A percentile compares a stretch with the other conserved stretches of the same genome.
Evolutionary conservation across 495 filamentous ascomycete genomes (phyloP).

Genomic region (Trichoderma parareesei): DNA sequence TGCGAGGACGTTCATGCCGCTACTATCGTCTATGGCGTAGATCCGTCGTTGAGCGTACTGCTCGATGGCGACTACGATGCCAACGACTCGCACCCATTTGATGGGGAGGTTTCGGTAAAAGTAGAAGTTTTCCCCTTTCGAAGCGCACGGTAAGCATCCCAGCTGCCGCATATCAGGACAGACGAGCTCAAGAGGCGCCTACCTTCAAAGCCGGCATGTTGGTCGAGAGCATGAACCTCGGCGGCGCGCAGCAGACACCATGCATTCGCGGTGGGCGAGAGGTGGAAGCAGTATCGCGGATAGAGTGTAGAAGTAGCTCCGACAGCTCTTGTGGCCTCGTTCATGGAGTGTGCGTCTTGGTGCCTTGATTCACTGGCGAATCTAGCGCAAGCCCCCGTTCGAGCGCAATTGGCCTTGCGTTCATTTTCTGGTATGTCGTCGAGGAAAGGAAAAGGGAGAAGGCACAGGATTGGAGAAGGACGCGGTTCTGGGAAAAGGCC

Average conservation of each 20-base stretch:
- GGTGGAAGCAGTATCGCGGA: slow-evolving; percentile 73
- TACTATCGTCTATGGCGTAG: slow-evolving; percentile 78
- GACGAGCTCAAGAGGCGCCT: slow-evolving; percentile 9
- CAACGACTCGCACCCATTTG: slow-evolving; percentile 71
- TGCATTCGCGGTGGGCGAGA: slow-evolving; percentile 71
- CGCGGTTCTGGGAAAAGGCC: not conserved
- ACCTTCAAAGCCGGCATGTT: slow-evolving; percentile 62
- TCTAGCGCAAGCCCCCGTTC: not conserved
- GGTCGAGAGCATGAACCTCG: slow-evolving; percentile 57
- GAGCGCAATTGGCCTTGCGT: not conserved
- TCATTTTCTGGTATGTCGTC: slow-evolving; percentile 8
- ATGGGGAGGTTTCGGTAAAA: slow-evolving; percentile 86
- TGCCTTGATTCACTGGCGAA: slow-evolving; percentile 8
- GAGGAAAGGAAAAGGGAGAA: not conserved
- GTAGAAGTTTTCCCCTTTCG: slow-evolving; percentile 60
- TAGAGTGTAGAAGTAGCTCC: slow-evolving; percentile 40
- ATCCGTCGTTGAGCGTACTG: slow-evolving; percentile 50
- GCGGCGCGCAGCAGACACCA: slow-evolving; percentile 73
- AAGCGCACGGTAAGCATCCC: not conserved
- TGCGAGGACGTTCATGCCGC: slow-evolving; percentile 65
- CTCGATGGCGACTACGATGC: slow-evolving; percentile 69
- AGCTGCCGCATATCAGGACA: not conserved
- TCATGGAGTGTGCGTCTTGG: slow-evolving; percentile 44
- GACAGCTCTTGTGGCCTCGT: slow-evolving; percentile 22
- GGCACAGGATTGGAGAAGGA: not conserved